Conservation (phyloP, 2,329 filamentous ascomycete species). For the Fusarium kyushuense region DNA sequence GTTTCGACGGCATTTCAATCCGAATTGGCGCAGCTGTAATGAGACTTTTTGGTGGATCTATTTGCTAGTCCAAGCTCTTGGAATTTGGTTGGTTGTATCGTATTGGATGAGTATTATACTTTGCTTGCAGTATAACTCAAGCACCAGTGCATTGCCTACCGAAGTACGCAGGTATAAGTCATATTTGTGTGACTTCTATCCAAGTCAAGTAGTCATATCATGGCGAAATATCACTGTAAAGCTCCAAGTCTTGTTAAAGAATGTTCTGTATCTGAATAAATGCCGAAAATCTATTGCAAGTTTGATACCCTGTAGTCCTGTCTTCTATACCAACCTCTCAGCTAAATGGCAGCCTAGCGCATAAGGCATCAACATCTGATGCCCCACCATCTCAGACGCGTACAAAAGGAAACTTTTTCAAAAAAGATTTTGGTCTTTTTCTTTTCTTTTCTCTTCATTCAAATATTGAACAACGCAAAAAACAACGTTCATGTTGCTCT, state of each 20-base stretch:
- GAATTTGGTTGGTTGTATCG: slow-evolving; percentile 8
- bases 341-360: slow-evolving; percentile 24
- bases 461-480: slow-evolving; percentile 63
- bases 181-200: too few relatives aligned
- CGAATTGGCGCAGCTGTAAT: slow-evolving; percentile 27
- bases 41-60: slow-evolving; percentile 34
- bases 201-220: too few relatives aligned
- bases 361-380: slow-evolving; percentile 21
- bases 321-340: too few relatives aligned
- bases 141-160: too few relatives aligned
- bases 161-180: too few relatives aligned
- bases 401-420: slow-evolving; percentile 37
- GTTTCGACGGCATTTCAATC: slow-evolving; percentile 24
- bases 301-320: not conserved
- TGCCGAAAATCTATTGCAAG: not conserved
- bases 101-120: not conserved
- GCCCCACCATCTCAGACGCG: slow-evolving; percentile 40
- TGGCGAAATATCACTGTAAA: too few relatives aligned
- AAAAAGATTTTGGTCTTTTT: slow-evolving; percentile 28
- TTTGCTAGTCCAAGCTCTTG: slow-evolving; percentile 19
- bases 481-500: slow-evolving; percentile 58
- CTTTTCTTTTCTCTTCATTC: slow-evolving; percentile 45
- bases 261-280: not conserved
- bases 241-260: too few relatives aligned
- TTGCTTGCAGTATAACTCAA: not conserved